phyloP scores from a whole-genome alignment of 345 rosid species.

The Corchorus capsularis region DNA sequence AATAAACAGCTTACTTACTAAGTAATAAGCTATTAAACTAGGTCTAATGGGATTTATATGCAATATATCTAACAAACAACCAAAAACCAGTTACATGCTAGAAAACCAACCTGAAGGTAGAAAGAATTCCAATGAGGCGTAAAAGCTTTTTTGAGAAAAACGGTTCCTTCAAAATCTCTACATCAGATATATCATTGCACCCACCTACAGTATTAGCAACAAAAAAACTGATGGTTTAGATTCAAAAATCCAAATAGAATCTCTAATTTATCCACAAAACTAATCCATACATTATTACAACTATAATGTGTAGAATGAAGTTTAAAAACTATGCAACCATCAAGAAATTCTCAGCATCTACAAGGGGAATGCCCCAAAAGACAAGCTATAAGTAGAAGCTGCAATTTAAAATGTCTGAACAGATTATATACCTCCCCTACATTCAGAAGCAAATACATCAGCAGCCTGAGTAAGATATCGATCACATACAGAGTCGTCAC shows the following conservation, averaged over 20 bases:
- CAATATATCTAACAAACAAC: conserved; percentile 3
- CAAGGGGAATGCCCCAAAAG: not conserved
- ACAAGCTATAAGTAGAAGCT: not conserved
- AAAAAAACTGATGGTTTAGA: conserved; percentile 11
- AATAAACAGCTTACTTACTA: conserved; percentile 3
- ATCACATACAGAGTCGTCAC: conserved; percentile 48
- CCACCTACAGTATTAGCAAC: conserved; percentile 48
- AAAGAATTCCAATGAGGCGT: conserved; percentile 72
- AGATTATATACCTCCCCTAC: conserved; percentile 49
- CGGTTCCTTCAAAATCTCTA: conserved; percentile 69
- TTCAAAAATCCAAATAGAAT: conserved; percentile 5
- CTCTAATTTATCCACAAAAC: not conserved
- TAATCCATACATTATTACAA: not conserved
- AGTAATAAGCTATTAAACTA: not conserved
- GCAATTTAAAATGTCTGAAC: conserved; percentile 5
- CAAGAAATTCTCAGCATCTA: not conserved
- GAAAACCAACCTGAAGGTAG: conserved; percentile 74
- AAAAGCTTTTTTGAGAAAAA: conserved; percentile 78
- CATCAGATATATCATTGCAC: conserved; percentile 45
- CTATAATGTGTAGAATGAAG: conserved; percentile 15
- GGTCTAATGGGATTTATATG: not conserved
- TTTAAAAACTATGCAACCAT: not conserved
- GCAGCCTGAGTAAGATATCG: conserved; percentile 67
- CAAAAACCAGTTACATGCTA: conserved; percentile 9
- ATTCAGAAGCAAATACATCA: conserved; percentile 43